Evolutionary conservation across 2,329 filamentous ascomycete genomes (phyloP).

Genomic region (Fusarium sp.): DNA sequence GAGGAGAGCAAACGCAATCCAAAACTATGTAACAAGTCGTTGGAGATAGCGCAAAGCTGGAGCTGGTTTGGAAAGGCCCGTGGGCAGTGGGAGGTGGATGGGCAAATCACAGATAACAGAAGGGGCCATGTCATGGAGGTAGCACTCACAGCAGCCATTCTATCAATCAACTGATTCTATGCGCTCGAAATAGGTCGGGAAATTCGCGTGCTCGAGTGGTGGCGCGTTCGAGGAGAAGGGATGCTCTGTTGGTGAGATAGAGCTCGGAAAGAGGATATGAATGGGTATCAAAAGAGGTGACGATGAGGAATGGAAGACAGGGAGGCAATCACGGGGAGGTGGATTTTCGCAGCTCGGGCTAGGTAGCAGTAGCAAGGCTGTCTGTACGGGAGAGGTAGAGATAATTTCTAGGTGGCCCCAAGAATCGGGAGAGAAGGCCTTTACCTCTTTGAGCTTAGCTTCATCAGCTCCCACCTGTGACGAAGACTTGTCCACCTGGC

Average conservation of each 20-base stretch:
- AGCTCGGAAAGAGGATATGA: slow-evolving; percentile 40
- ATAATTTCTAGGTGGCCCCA: slow-evolving; percentile 51
- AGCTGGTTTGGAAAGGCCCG: slow-evolving; percentile 2
- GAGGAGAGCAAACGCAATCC: neutral
- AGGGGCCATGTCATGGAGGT: slow-evolving; percentile 33
- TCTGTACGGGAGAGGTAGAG: slow-evolving; percentile 42
- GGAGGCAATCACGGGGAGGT: slow-evolving; percentile 47
- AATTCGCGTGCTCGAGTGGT: slow-evolving; percentile 34
- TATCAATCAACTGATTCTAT: slow-evolving; percentile 50
- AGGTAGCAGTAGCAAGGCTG: slow-evolving; percentile 40
- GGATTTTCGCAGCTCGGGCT: slow-evolving; percentile 48
- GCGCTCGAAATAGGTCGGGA: slow-evolving; percentile 41
- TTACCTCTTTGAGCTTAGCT: slow-evolving; percentile 40
- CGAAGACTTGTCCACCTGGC: slow-evolving; percentile 20
- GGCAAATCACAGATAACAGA: slow-evolving; percentile 27
- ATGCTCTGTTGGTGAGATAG: slow-evolving; percentile 34
- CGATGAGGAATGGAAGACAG: slow-evolving; percentile 45
- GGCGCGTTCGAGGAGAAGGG: slow-evolving; percentile 25
- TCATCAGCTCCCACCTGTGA: slow-evolving; percentile 23
- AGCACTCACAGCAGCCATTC: slow-evolving; percentile 58
- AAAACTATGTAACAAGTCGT: neutral
- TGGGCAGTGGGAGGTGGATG: slow-evolving; percentile 17
- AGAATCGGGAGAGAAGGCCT: slow-evolving; percentile 34
- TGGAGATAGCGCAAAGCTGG: slow-evolving; percentile 10
- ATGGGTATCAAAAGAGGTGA: slow-evolving; percentile 51